A percentile compares a stretch with the other conserved stretches of the same genome.
Conservation (phyloP, 768 basidiomycete species). For the Amylocystis lapponica region DNA sequence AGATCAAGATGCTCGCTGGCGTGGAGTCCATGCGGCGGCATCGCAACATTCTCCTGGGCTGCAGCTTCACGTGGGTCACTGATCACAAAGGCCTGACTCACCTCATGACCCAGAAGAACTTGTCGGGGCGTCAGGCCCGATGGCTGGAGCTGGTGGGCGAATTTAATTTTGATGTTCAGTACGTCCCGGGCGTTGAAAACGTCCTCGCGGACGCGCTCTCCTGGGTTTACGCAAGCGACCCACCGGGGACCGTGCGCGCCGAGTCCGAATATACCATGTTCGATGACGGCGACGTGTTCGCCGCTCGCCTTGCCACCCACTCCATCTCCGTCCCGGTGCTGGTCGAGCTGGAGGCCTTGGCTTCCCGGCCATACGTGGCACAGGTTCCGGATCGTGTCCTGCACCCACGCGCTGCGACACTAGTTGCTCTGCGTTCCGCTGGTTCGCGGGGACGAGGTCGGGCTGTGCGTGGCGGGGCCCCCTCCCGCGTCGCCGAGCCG, state of each 20-base stretch:
- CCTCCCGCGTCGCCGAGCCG: not conserved
- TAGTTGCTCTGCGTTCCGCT: not conserved
- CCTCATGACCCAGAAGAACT: slow-evolving; percentile 17
- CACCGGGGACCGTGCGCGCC: slow-evolving; percentile 16
- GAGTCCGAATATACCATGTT: slow-evolving; percentile 13
- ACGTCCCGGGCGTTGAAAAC: slow-evolving; percentile 26
- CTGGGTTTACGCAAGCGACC: slow-evolving; percentile 16
- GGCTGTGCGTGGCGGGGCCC: not conserved
- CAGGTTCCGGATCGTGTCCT: not conserved
- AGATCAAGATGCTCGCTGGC: slow-evolving; percentile 30
- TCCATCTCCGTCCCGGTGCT: slow-evolving; percentile 11
- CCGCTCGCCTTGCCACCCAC: not conserved
- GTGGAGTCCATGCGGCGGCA: slow-evolving; percentile 33
- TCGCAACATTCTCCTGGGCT: slow-evolving; percentile 20
- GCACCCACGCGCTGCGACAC: not conserved
- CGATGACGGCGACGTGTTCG: slow-evolving; percentile 9
- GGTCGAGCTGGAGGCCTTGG: slow-evolving; percentile 7
- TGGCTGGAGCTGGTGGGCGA: slow-evolving; percentile 25
- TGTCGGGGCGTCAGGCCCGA: slow-evolving; percentile 20
- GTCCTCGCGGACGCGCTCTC: slow-evolving; percentile 22
- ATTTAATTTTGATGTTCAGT: slow-evolving; percentile 25
- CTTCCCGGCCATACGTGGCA: not conserved
- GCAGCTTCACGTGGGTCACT: slow-evolving; percentile 17
- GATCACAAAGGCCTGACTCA: slow-evolving; percentile 24
- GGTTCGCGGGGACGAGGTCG: not conserved